Conservation (phyloP, 805 yeast species). For the Starmera pachycereana region DNA sequence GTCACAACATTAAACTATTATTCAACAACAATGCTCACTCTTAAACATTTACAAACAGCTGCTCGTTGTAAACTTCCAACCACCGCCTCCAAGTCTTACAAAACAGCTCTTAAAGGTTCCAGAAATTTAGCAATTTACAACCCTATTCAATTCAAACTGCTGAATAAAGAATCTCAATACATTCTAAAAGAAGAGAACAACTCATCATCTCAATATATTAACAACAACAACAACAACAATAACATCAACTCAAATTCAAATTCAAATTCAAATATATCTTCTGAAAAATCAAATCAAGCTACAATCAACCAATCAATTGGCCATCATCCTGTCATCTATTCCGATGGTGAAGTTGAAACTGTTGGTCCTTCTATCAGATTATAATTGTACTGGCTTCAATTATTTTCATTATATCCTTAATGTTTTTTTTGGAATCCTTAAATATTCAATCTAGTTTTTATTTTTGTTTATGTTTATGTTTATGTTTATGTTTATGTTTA, state of each 20-base stretch:
- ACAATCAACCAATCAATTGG: neutral
- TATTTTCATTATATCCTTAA: no score
- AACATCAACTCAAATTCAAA: no score
- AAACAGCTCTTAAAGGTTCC: neutral
- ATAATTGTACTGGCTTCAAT: conserved; percentile 1
- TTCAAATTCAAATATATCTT: no score
- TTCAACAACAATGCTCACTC: no score
- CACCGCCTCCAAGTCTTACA: neutral
- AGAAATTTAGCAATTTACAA: conserved; percentile 1
- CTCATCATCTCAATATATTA: conserved; percentile 3
- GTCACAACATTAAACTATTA: no score
- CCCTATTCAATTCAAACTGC: conserved; percentile 9
- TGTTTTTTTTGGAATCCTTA: no score
- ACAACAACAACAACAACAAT: no score
- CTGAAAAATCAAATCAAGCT: neutral
- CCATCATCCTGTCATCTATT: conserved; percentile 17
- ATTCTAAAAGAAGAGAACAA: conserved; percentile 2
- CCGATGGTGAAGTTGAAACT: conserved; percentile 22
- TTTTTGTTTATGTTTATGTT: no score
- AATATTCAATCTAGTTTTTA: no score
- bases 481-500: no score
- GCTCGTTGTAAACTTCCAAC: conserved; percentile 1
- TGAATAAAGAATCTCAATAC: conserved; percentile 13
- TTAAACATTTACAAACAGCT: conserved; percentile 1
- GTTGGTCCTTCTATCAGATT: conserved; percentile 20